Evolutionary conservation across 2,329 filamentous ascomycete genomes (phyloP), one percentile per base, ranked within the genome.

Genomic region (Eutypella sp.): DNA sequence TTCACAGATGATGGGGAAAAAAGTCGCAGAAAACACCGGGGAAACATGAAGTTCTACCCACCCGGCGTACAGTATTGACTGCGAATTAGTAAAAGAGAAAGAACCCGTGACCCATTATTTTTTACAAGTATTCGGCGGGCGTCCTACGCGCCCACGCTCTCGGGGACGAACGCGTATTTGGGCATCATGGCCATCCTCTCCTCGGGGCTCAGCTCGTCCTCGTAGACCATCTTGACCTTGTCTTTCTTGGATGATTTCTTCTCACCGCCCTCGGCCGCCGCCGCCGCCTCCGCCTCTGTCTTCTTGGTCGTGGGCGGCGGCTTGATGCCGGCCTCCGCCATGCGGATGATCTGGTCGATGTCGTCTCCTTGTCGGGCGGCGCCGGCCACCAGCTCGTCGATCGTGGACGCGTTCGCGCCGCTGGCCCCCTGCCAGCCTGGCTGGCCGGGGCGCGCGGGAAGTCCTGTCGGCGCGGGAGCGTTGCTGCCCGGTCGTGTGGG

Each of bases 151-250:
- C 29, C 42, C n/a, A 51, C 48, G n/a, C n/a, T n/a, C 55, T 69
- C 65, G 58, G 76, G 78, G 60, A 72, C 71, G 65, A 80, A 86
- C 57, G 84, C 82, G 71, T 95, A 96, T 67, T 82, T 84, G 50
- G 86, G 75, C 70, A 93, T 71, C 61, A 73, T 70, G 23, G 89
- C 85, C 87, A 95, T 90, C 69, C 84, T 89, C 75, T 96, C 91
- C 71, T 96, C 91, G 2, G 89, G 87, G 59, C 87, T 93, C 59
- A 83, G 72, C 47, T 86, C 84, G 62, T 95, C 88, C 51, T 83
- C 83, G 70, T 93, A 96, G 24, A 95, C 75, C 78, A 96, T 84
- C 63, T 80, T 78, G 46, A 74, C 76, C 51, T 84, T 85, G 49
- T 81, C 75, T 65, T 85, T 85, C 75, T 85, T 85, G 16, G 68